Evolutionary conservation across 1,139 yeast genomes (phyloP), one percentile per base, ranked within the genome.

Genomic region (Diutina mesorugosa): DNA sequence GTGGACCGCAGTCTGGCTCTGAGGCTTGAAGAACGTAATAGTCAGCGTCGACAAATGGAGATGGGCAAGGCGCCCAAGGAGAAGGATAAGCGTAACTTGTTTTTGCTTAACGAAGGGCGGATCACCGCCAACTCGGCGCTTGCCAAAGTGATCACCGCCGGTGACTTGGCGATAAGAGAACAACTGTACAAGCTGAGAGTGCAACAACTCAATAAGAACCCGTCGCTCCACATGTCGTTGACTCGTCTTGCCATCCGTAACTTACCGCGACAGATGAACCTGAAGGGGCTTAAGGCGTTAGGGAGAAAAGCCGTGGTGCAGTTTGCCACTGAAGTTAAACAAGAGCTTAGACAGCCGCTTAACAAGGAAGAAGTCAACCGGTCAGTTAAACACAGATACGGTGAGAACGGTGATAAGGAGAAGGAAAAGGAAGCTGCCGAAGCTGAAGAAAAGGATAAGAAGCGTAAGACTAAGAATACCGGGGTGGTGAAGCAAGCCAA

Each of bases 401-500:
- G 41, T 14, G 53, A 28, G n/a, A n/a, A 50, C 10, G 53, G 53
- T 2, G 26, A 16, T 6, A 45, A 45, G 28, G 47, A 45, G 16
- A 18, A 18, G 18, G 47, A 45, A 18, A 84, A 84, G 62, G 83
- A 79, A 63, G 85, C 84, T 64, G 71, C 70, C 54, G 77, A 72
- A 21, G 56, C 63, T 52, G 79, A 79, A 16, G 73, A 68, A 56
- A 61, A 61, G 62, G 56, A 62, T 59, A 71, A 73, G 55, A 76
- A 76, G 62, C 86, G 84, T 64, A 86, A 81, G 61, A 83, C 87
- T 60, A 85, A 85, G 66, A 83, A 85, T 61, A 82, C 83, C 57
- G 99, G 99, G 72, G 90, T 93, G 53, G 96, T 93, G 6, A 85
- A 83, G 67, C 99, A 93, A 70, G 88, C 97, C 38, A 93, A 93